phyloP scores from a whole-genome alignment of 345 rosid genomes.

The Populus simonii region DNA sequence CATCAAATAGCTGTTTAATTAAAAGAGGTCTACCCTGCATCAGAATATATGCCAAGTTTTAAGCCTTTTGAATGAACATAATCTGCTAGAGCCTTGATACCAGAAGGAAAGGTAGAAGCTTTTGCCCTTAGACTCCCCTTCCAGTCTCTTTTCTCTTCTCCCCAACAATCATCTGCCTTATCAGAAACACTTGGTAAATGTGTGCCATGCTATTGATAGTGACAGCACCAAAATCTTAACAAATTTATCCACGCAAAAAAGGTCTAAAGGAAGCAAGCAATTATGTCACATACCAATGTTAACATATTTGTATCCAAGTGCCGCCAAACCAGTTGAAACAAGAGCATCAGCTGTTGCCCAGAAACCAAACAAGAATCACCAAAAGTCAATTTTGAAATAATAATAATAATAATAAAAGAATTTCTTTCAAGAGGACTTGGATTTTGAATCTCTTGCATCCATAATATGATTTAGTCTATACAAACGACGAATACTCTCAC shows the following conservation, averaged over 20 bases:
- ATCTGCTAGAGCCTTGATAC: conserved; percentile 30
- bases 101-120: conserved; percentile 25
- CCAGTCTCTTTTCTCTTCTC: conserved; percentile 15
- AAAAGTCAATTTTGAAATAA: not conserved
- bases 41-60: conserved; percentile 30
- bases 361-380: not conserved
- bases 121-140: conserved; percentile 24
- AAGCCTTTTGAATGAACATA: conserved; percentile 27
- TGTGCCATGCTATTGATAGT: not conserved
- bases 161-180: conserved; percentile 32
- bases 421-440: not conserved
- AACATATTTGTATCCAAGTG: conserved; percentile 27
- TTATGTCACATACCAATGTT: conserved; percentile 7
- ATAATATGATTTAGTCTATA: not conserved
- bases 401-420: not conserved
- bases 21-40: conserved; percentile 22
- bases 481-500: no score
- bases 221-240: not conserved
- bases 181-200: not conserved
- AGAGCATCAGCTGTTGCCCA: conserved; percentile 23
- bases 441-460: not conserved
- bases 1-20: not conserved
- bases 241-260: not conserved
- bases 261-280: not conserved
- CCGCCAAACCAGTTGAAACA: conserved; percentile 27